Evolutionary conservation across 179 eudicot genomes (phyloP), one percentile per base, ranked within the genome.

Genomic region (Nepenthes alata): DNA sequence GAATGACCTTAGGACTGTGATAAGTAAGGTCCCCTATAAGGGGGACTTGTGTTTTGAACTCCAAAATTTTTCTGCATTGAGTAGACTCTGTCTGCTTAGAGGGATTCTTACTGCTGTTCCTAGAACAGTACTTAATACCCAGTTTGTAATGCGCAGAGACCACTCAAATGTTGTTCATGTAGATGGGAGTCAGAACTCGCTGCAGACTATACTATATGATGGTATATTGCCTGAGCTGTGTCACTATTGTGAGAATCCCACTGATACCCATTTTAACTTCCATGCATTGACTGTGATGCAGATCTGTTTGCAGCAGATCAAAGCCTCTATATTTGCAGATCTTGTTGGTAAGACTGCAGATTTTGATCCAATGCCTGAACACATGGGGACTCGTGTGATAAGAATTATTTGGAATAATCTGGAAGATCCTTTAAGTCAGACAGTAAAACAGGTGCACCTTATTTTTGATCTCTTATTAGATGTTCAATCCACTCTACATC

Each of bases 361-460:
- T 66, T 66, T 62, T 59, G 78, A 76, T 65, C 83, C 77, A 11
- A 74, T 93, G 10, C 77, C 97, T 1, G 95, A 83, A 75, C 79
- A 75, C 35, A 75, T 83, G 74, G 82, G 83, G 34, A 61, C 80
- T 49, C 82, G 89, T 55, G 72, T 87, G 52, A 66, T 87, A 61
- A 80, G 81, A 62, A 81, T 89, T 14, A 77, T 89, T 70, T 93
- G 98, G 98, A 93, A 89, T 74, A 93, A 93, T 74, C 75, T 93
- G 58, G 98, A 89, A 73, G 98, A 93, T 59, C 82, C 98, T 68
- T 79, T 93, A 36, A 93, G 86, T 66, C 98, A 93, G 78, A 89
- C 98, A 14, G 98, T 93, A 60, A 89, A 93, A 75, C 98, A 93
- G 81, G 95, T 89, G 64, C 97, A 93, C 81, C 85, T 93, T 55